Percentiles rank a stretch among this genome's conserved stretches.
Evolutionary conservation across 352 stramenopile genomes (phyloP).

Genomic region (Hyaloperonospora brassicae): DNA sequence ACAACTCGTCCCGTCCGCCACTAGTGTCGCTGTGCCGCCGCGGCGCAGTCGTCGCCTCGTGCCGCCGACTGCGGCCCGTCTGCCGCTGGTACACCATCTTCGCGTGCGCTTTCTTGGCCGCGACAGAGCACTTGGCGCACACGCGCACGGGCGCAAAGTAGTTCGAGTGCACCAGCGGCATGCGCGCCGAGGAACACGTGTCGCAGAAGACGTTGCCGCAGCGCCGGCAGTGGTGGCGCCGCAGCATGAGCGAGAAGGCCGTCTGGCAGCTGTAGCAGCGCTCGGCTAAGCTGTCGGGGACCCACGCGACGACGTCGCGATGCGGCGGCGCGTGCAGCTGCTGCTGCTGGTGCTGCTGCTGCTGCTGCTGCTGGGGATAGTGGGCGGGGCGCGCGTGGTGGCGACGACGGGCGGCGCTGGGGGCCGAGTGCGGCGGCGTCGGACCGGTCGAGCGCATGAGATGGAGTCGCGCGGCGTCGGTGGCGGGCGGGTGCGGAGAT

Average conservation of each 20-base stretch:
- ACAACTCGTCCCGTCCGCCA: not conserved
- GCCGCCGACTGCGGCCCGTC: conserved; percentile 11
- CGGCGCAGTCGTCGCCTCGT: conserved; percentile 5
- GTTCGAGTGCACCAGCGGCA: conserved; percentile 57
- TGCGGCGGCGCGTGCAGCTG: conserved; percentile 18
- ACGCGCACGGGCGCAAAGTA: conserved; percentile 70
- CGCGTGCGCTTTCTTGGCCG: conserved; percentile 58
- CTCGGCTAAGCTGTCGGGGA: conserved; percentile 75
- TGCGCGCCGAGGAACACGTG: conserved; percentile 70
- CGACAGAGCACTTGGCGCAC: conserved; percentile 72
- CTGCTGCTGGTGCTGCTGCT: conserved; percentile 16
- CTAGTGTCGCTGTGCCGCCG: conserved; percentile 28
- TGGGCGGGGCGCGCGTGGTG: no score
- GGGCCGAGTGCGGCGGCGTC: no score
- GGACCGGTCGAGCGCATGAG: no score
- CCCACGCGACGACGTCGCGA: conserved; percentile 58
- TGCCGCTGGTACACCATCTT: conserved; percentile 59
- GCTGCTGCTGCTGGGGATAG: conserved; percentile 12
- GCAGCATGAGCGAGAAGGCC: conserved; percentile 64
- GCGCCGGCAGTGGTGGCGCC: conserved; percentile 78
- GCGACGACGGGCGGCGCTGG: no score
- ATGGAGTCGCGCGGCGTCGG: no score
- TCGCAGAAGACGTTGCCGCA: conserved; percentile 89
- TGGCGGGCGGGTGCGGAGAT: no score
- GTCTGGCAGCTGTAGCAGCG: conserved; percentile 63